A percentile compares a stretch with the other conserved stretches of the same genome.
phyloP scores from a whole-genome alignment of 768 basidiomycete genomes.

The Boletus barrowsii region DNA sequence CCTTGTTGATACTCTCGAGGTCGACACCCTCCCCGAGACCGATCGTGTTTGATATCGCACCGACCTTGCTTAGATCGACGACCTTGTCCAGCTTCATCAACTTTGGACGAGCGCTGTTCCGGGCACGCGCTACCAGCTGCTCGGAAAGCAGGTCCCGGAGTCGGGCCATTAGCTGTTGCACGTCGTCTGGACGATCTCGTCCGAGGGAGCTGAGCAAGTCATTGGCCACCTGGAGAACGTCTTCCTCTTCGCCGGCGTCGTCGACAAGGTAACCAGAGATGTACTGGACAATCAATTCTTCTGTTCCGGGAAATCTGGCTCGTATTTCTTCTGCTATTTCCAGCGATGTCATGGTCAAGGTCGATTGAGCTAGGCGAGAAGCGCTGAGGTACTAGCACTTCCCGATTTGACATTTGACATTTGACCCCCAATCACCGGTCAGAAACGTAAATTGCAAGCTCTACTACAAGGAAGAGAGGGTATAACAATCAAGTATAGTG shows the following conservation, averaged over 20 bases:
- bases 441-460: neutral
- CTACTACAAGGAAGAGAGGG: neutral
- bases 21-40: slow-evolving; percentile 81
- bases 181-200: slow-evolving; percentile 51
- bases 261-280: slow-evolving; percentile 86
- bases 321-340: slow-evolving; percentile 82
- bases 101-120: slow-evolving; percentile 60
- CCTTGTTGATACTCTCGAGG: slow-evolving; percentile 90
- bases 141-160: slow-evolving; percentile 65
- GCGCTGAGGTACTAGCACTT: too few species aligned
- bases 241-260: slow-evolving; percentile 86
- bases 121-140: slow-evolving; percentile 55
- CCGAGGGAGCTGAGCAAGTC: slow-evolving; percentile 76
- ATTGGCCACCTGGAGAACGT: slow-evolving; percentile 73
- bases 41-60: slow-evolving; percentile 74
- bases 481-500: slow-evolving; percentile 19
- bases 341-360: slow-evolving; percentile 56
- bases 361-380: neutral
- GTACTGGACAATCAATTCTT: slow-evolving; percentile 84
- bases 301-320: slow-evolving; percentile 64
- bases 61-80: slow-evolving; percentile 82
- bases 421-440: neutral
- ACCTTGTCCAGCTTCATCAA: slow-evolving; percentile 79
- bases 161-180: slow-evolving; percentile 65
- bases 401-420: neutral